Evolutionary conservation across 2,329 filamentous ascomycete species (phyloP), one percentile per base, ranked within the genome.

Genomic region (Whalleya microplaca): DNA sequence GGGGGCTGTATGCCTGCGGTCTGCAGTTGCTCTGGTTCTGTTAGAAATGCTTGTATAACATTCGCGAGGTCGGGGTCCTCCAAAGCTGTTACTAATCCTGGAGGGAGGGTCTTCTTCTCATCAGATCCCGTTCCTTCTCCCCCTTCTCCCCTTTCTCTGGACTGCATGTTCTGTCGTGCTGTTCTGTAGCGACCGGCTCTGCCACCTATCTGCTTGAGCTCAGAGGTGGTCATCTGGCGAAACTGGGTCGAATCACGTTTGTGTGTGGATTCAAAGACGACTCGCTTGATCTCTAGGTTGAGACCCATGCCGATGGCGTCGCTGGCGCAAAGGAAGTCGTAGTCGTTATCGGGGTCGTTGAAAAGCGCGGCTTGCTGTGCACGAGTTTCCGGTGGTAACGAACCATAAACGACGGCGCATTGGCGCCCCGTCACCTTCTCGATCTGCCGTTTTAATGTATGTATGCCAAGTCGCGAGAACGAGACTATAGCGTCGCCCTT

Each of bases 241-340:
- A 82, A 79, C 4, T 77, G 74, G 1, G 64, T 69, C 1, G 89
- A 89, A 59, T 92, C 83, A 63, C 82, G 88, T 72, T 97, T 99
- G 57, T 80, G 76, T 2, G 87, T 82, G 0, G 88, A 81, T 68
- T 96, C 91, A 63, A 99, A 95, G 51, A 99, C 84, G 58, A 99
- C 84, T 21, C 96, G 89, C 70, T 92, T 95, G 71, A 97, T 92
- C 74, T 87, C 92, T 72, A 99, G 76, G 69, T 99, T 99, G 20
- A 99, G 78, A 1, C 96, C 95, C 94, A 99, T 98, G 40, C 95
- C 95, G 60, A 99, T 94, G 45, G 95, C 95, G 74, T 97, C 92
- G 66, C 92, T 97, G 8, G 96, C 95, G 21, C 95, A 93, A 5
- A 99, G 80, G 65, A 87, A 96, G 71, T 99, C 95, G 70, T 97